Evolutionary conservation across 495 filamentous ascomycete species (phyloP).

Genomic region (Hyaloscypha variabilis): DNA sequence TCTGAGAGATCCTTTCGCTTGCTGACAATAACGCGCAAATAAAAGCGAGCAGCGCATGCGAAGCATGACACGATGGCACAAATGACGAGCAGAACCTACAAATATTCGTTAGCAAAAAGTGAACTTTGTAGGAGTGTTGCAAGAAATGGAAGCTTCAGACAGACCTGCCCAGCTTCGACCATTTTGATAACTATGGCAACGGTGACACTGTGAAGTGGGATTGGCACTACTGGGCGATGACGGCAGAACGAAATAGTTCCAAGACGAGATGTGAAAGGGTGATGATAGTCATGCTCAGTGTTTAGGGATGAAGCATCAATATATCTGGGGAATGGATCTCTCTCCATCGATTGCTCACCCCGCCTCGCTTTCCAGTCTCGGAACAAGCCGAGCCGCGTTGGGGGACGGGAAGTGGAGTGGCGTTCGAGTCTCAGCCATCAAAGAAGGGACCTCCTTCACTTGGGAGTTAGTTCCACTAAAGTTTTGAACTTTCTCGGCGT

Average conservation of each 20-base stretch:
- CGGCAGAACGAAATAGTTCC: background rate
- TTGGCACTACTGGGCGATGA: background rate
- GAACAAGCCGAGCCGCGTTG: background rate
- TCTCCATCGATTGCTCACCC: background rate
- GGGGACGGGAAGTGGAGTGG: background rate
- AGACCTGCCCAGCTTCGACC: slow-evolving; percentile 4
- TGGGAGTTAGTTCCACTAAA: background rate
- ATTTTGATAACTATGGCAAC: background rate
- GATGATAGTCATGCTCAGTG: slow-evolving; percentile 2
- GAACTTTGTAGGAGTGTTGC: background rate
- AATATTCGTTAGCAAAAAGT: slow-evolving; percentile 1
- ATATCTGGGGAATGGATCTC: background rate
- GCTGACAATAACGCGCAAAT: slow-evolving; percentile 7
- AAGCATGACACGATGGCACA: slow-evolving; percentile 1
- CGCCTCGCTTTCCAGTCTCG: background rate
- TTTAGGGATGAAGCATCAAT: background rate
- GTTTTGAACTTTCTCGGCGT: background rate
- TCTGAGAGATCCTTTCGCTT: background rate
- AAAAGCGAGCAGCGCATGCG: slow-evolving; percentile 4
- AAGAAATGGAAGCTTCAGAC: background rate
- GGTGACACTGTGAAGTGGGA: background rate
- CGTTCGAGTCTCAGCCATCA: background rate
- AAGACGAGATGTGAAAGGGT: background rate
- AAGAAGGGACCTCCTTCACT: background rate
- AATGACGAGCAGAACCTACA: slow-evolving; percentile 7